Conservation (phyloP, 2,329 filamentous ascomycete species). For the Fusarium pilosicola region DNA sequence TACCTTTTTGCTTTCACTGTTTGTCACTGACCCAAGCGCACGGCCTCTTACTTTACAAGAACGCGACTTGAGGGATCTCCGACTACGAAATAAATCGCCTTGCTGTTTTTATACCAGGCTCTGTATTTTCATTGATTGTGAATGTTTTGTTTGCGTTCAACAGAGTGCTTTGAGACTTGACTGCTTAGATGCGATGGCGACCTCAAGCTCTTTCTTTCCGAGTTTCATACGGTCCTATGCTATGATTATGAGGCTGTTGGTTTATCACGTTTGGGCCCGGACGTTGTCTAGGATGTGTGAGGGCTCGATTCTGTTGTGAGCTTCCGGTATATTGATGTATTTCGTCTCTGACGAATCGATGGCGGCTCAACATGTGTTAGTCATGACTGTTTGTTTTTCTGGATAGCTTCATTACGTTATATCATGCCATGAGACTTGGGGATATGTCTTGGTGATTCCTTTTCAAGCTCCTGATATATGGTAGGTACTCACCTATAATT, state of each 20-base stretch:
- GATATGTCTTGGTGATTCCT: background rate
- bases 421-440: background rate
- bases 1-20: constrained; percentile 41
- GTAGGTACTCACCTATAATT: background rate
- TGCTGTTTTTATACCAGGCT: constrained; percentile 1
- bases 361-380: background rate
- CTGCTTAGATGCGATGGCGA: background rate
- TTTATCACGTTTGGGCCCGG: background rate
- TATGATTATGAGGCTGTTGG: background rate
- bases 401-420: background rate
- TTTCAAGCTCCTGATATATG: background rate
- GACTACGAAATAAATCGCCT: constrained; percentile 41
- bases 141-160: background rate
- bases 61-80: constrained; percentile 31
- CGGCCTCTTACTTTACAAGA: constrained; percentile 31
- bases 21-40: constrained; percentile 27
- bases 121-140: background rate
- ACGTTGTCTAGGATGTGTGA: background rate
- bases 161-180: background rate
- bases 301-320: background rate
- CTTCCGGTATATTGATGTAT: background rate
- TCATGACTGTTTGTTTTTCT: background rate
- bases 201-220: background rate
- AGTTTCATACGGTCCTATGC: no score
- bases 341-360: background rate